These are phyloP conservation scores for Vanderwaltozyma verrucispora DNA, from an alignment of 805 yeast genomes.

Conservation along the genomic window DNA sequence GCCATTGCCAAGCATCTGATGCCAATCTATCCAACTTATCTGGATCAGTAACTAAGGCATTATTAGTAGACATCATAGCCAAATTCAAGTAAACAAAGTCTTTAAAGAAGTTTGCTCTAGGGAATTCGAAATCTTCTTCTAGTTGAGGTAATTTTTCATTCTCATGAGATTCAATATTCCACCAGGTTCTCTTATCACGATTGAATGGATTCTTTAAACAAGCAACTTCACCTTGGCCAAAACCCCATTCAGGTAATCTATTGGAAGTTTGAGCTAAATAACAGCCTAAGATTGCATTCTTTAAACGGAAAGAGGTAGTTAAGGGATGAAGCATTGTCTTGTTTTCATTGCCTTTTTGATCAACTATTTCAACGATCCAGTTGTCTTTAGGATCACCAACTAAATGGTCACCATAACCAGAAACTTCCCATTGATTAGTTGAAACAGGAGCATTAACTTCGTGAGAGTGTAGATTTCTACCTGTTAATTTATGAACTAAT, in stretches of 20 bases:
- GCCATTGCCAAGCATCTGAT: slow-evolving; percentile 86
- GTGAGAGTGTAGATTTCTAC: slow-evolving; percentile 77
- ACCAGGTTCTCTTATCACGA: slow-evolving; percentile 82
- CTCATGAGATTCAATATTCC: slow-evolving; percentile 69
- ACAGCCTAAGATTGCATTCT: slow-evolving; percentile 55
- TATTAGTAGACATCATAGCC: slow-evolving; percentile 93
- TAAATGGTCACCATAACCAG: slow-evolving; percentile 69
- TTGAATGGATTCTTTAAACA: slow-evolving; percentile 51
- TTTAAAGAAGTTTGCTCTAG: slow-evolving; percentile 66
- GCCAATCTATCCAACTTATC: slow-evolving; percentile 66
- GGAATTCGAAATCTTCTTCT: slow-evolving; percentile 33
- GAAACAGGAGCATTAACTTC: slow-evolving; percentile 64
- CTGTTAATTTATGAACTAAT: slow-evolving; percentile 58
- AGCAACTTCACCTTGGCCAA: slow-evolving; percentile 70
- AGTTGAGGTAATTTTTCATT: slow-evolving; percentile 53
- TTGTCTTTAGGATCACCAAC: slow-evolving; percentile 77
- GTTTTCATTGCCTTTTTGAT: slow-evolving; percentile 47
- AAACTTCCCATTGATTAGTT: slow-evolving; percentile 63
- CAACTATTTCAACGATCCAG: slow-evolving; percentile 80
- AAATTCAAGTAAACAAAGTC: slow-evolving; percentile 67
- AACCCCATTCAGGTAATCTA: slow-evolving; percentile 74
- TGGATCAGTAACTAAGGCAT: slow-evolving; percentile 67
- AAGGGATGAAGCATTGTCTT: slow-evolving; percentile 54
- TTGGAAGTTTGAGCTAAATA: slow-evolving; percentile 67
- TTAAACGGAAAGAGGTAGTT: slow-evolving; percentile 61